A percentile compares a stretch with the other conserved stretches of the same genome.
phyloP scores from a whole-genome alignment of 495 filamentous ascomycete species.

The Halenospora varia region DNA sequence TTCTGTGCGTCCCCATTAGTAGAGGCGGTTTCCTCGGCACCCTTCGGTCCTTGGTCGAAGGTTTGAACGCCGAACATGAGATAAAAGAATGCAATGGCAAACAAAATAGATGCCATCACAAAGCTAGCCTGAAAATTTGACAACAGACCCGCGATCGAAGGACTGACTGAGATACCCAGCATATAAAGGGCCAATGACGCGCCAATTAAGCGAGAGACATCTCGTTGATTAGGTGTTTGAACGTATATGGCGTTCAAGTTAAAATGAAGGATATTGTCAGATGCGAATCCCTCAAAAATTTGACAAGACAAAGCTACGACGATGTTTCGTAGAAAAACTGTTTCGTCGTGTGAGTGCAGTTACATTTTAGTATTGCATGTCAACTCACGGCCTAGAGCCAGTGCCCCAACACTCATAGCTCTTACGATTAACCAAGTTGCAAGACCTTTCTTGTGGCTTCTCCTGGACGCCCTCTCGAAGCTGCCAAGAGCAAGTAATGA shows the following conservation, averaged over 20 bases:
- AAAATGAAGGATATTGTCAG: neutral
- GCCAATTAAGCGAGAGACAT: neutral
- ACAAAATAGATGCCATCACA: neutral
- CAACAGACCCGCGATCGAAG: neutral
- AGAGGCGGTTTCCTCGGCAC: too few relatives aligned
- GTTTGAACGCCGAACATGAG: too few relatives aligned
- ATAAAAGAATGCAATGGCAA: neutral
- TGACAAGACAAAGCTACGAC: neutral
- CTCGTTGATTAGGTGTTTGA: neutral
- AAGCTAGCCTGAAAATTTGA: neutral
- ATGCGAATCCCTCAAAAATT: neutral
- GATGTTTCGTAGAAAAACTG: neutral
- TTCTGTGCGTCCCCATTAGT: too few relatives aligned
- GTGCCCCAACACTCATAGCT: neutral
- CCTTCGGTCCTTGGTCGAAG: too few relatives aligned
- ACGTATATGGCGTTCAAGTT: neutral
- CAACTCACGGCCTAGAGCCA: neutral
- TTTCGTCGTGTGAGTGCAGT: too few relatives aligned
- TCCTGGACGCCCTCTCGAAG: neutral
- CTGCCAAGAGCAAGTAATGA: neutral
- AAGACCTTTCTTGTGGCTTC: neutral
- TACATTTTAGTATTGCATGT: too few relatives aligned
- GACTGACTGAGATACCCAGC: neutral
- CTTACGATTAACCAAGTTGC: neutral
- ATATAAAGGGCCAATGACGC: neutral